Base-by-base conservation (phyloP, 768 basidiomycete genomes). In the Boletus insuetus region DNA sequence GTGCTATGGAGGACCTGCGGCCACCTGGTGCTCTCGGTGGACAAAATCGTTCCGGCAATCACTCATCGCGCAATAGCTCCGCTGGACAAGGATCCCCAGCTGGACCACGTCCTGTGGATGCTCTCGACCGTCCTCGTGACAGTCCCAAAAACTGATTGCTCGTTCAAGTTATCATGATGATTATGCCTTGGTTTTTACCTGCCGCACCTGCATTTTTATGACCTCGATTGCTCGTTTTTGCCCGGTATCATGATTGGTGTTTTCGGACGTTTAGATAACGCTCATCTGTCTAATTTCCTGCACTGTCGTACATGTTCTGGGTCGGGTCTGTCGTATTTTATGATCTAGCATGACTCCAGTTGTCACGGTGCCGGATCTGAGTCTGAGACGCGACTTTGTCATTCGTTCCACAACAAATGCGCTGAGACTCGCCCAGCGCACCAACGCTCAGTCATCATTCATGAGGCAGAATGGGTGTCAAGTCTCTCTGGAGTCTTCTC, bases 401-500 rank as follows among this genome's bases (percentile, higher is more conserved):
- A 44, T 42, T 35, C 34, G 14, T 14, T 35, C 14, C 12, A 35
- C 34, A 24, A 42, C 35, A 14, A 14, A 55, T 49, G 52, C 52
- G 17, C 49, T 48, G 41, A 48, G 31, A 32, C 42, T 20, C 16
- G 14, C 7, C 34, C n/a, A 35, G 12, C 42, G 20, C 24, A 31
- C 9, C 34, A 22, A 40, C 51, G 24, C 31, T 32, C 47, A 16
- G 16, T 19, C 17, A 32, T 31, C 41, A 14, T 29, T 41, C 34
- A 45, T 46, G 46, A 53, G 44, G 20, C 8, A 94, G 24, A 5
- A 65, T 98, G 96, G 96, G 96, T 83, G 95, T 98, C 49, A 95
- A 98, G 73, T 93, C 92, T 31, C 76, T 99, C 61, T 99, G 96
- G 96, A 88, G 80, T 58, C 84, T 99, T 13, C 75, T 99, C 53